Percentiles rank a stretch among this genome's conserved stretches.
These are phyloP conservation scores for Cryphonectria japonica DNA, from an alignment of 2,329 filamentous ascomycete genomes.

Conservation along the genomic window DNA sequence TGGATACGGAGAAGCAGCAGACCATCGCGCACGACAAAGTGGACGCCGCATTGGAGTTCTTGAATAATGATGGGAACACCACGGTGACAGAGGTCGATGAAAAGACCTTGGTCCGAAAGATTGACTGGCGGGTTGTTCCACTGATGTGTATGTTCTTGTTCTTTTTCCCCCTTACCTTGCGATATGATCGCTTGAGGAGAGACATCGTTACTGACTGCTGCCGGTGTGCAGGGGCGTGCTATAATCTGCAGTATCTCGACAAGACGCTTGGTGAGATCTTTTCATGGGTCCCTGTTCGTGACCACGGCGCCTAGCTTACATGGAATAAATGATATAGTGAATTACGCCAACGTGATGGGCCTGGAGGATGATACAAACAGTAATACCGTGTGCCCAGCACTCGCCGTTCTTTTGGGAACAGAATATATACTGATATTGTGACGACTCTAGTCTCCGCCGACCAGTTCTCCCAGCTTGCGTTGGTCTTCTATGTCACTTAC, in stretches of 20 bases:
- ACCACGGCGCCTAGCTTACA: background rate
- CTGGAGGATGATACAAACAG: slow-evolving; percentile 36
- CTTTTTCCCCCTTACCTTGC: background rate
- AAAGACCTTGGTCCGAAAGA: slow-evolving; percentile 33
- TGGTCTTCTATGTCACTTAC: slow-evolving; percentile 40
- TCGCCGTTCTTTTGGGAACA: background rate
- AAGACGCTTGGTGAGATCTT: slow-evolving; percentile 35
- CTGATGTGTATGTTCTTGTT: slow-evolving; percentile 35
- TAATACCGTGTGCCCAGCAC: background rate
- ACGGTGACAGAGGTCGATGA: slow-evolving; percentile 26
- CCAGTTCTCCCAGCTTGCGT: slow-evolving; percentile 38
- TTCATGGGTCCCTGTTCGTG: background rate
- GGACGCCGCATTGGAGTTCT: slow-evolving; percentile 26
- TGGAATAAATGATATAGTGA: slow-evolving; percentile 29
- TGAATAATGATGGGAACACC: slow-evolving; percentile 18
- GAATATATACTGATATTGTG: background rate
- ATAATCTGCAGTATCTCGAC: slow-evolving; percentile 38
- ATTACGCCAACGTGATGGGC: slow-evolving; percentile 40
- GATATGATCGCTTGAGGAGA: background rate
- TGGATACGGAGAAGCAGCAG: slow-evolving; percentile 25
- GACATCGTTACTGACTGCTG: background rate
- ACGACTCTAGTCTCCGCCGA: slow-evolving; percentile 31
- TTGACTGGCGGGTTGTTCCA: slow-evolving; percentile 38
- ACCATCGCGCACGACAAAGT: slow-evolving; percentile 14
- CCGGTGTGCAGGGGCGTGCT: slow-evolving; percentile 34